phyloP scores from a whole-genome alignment of 495 filamentous ascomycete species.

The Annulohypoxylon moriforme region DNA sequence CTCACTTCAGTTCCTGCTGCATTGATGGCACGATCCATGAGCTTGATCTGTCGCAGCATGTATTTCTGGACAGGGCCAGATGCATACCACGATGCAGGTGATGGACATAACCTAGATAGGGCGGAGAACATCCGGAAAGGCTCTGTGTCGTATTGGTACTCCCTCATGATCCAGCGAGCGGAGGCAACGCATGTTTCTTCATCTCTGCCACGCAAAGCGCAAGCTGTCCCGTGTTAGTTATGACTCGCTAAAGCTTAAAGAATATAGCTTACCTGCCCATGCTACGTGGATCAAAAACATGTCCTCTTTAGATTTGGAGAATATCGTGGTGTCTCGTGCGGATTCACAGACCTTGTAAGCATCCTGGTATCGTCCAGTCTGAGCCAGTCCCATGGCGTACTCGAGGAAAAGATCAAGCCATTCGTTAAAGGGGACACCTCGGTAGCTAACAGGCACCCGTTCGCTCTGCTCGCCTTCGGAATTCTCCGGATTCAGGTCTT shows the following conservation, averaged over 20 bases:
- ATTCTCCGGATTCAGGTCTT: constrained; percentile 40
- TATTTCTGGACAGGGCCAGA: constrained; percentile 81
- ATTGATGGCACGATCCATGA: constrained; percentile 71
- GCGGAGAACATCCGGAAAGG: constrained; percentile 83
- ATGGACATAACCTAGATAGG: constrained; percentile 72
- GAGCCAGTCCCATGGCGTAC: constrained; percentile 79
- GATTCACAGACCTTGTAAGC: constrained; percentile 82
- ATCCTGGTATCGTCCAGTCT: constrained; percentile 64
- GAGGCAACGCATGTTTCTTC: constrained; percentile 77
- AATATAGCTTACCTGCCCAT: constrained; percentile 71
- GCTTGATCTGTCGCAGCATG: constrained; percentile 88
- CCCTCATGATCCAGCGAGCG: constrained; percentile 84
- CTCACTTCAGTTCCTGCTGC: constrained; percentile 31
- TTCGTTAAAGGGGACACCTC: constrained; percentile 78
- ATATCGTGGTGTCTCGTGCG: constrained; percentile 80
- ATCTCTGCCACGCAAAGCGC: constrained; percentile 82
- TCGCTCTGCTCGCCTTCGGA: constrained; percentile 33
- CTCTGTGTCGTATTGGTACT: constrained; percentile 85
- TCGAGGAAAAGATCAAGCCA: constrained; percentile 95
- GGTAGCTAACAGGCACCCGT: constrained; percentile 61
- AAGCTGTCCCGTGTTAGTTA: constrained; percentile 64
- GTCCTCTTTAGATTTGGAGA: constrained; percentile 71
- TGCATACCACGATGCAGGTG: constrained; percentile 68
- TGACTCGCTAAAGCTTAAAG: neutral
- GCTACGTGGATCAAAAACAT: constrained; percentile 81